These are phyloP conservation scores for Pestalotiopsis sp. DNA, from an alignment of 2,329 filamentous ascomycete species.

Conservation along the genomic window DNA sequence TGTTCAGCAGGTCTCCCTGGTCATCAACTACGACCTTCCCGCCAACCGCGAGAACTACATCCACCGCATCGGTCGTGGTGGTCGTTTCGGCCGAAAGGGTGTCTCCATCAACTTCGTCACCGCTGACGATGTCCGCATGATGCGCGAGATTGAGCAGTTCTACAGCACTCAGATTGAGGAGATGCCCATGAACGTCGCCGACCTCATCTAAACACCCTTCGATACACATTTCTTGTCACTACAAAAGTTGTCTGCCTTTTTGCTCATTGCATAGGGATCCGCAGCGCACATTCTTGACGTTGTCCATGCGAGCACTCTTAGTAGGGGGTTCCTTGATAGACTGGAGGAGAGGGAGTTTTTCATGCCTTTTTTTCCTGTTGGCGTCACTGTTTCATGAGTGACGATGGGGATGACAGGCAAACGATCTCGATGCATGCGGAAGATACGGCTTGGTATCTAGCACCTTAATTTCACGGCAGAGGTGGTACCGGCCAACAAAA, in stretches of 20 bases:
- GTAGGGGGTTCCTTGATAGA: slow-evolving; percentile 26
- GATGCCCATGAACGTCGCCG: slow-evolving; percentile 95
- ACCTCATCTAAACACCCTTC: slow-evolving; percentile 62
- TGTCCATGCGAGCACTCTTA: slow-evolving; percentile 21
- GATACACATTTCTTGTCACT: slow-evolving; percentile 1
- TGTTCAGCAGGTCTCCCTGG: slow-evolving; percentile 98
- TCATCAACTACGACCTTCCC: slow-evolving; percentile 99
- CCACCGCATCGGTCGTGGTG: slow-evolving; percentile 98
- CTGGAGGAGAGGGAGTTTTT: slow-evolving; percentile 18
- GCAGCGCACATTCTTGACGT: slow-evolving; percentile 24
- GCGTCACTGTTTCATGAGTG: slow-evolving; percentile 15
- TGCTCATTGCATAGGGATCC: slow-evolving; percentile 19
- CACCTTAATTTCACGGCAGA: slow-evolving; percentile 28
- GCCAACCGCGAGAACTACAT: slow-evolving; percentile 99
- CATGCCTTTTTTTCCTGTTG: slow-evolving; percentile 18
- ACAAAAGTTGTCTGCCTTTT: slow-evolving; percentile 24
- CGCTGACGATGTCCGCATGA: slow-evolving; percentile 98
- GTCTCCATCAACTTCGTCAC: slow-evolving; percentile 99
- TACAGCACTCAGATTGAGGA: slow-evolving; percentile 99
- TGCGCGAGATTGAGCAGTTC: slow-evolving; percentile 99
- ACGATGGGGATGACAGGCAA: slow-evolving; percentile 20
- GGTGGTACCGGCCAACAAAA: slow-evolving; percentile 25
- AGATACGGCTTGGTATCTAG: slow-evolving; percentile 30
- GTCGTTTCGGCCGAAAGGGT: slow-evolving; percentile 99
- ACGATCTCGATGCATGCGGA: slow-evolving; percentile 32